These are phyloP conservation scores for Drechslerella stenobrocha DNA, from an alignment of 2,329 filamentous ascomycete species.

Conservation along the genomic window DNA sequence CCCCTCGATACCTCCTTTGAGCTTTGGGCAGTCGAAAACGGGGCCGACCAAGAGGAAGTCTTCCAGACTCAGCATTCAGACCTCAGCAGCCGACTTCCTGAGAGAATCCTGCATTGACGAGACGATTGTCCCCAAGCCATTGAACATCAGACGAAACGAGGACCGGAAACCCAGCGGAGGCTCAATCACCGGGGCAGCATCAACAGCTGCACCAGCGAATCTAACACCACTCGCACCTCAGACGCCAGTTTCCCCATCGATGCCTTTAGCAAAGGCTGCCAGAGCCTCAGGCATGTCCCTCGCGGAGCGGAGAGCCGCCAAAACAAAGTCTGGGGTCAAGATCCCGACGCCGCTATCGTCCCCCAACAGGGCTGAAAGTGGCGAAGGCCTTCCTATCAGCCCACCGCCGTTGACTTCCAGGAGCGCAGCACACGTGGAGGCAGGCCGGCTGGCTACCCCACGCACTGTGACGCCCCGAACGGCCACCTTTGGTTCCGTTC, in stretches of 20 bases:
- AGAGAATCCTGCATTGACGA: slow-evolving; percentile 32
- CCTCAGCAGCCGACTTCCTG: slow-evolving; percentile 30
- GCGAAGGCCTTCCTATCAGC: slow-evolving; percentile 30
- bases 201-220: slow-evolving; percentile 13
- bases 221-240: slow-evolving; percentile 35
- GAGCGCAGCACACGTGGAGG: slow-evolving; percentile 42
- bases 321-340: slow-evolving; percentile 36
- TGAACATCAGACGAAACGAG: slow-evolving; percentile 32
- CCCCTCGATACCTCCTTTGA: slow-evolving; percentile 36
- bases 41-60: slow-evolving; percentile 36
- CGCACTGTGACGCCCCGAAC: slow-evolving; percentile 44
- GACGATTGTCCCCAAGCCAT: slow-evolving; percentile 26
- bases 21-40: slow-evolving; percentile 27
- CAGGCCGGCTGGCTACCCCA: slow-evolving; percentile 43
- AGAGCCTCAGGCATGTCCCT: slow-evolving; percentile 38
- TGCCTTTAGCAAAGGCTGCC: slow-evolving; percentile 37
- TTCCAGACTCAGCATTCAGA: slow-evolving; percentile 41
- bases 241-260: slow-evolving; percentile 39
- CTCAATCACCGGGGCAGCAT: slow-evolving; percentile 20
- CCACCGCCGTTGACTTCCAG: slow-evolving; percentile 44
- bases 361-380: slow-evolving; percentile 14
- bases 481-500: slow-evolving; percentile 29
- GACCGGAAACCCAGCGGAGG: slow-evolving; percentile 27
- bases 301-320: slow-evolving; percentile 39
- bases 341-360: slow-evolving; percentile 34